A percentile compares a stretch with the other conserved stretches of the same genome.
Conservation (phyloP, 257 asterid genomes). For the Capsicum chinense region DNA sequence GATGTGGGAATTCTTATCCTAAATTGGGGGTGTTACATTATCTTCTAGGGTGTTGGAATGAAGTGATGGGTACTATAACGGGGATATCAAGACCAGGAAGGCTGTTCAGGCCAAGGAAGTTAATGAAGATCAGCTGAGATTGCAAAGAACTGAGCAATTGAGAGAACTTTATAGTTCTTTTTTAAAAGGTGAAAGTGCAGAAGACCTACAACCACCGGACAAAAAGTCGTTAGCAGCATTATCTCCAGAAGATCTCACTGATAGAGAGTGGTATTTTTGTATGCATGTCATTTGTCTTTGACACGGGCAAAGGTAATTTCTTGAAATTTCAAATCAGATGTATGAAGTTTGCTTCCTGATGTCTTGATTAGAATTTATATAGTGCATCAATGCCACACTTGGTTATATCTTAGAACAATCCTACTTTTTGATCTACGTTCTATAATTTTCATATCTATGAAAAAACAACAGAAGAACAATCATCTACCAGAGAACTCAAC, state of each 20-base stretch:
- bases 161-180: slow-evolving; percentile 79
- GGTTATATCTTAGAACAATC: too few species aligned
- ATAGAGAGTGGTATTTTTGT: slow-evolving; percentile 96
- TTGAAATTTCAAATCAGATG: not conserved
- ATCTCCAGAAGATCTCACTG: slow-evolving; percentile 97
- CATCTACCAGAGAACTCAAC: too few species aligned
- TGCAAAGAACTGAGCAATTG: slow-evolving; percentile 85
- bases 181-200: slow-evolving; percentile 58
- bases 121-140: slow-evolving; percentile 60
- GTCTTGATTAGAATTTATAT: too few species aligned
- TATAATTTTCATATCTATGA: too few species aligned
- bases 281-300: slow-evolving; percentile 91
- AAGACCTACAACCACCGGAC: slow-evolving; percentile 46
- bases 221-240: slow-evolving; percentile 82
- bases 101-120: slow-evolving; percentile 71
- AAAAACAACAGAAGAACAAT: too few species aligned
- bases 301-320: slow-evolving; percentile 75
- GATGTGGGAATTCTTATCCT: too few species aligned
- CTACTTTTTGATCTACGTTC: too few species aligned
- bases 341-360: too few species aligned
- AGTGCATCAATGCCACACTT: too few species aligned
- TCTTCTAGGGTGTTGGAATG: slow-evolving; percentile 69
- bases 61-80: slow-evolving; percentile 93
- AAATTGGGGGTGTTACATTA: too few species aligned
- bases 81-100: slow-evolving; percentile 92